phyloP scores from a whole-genome alignment of 1,284 basidiomycete species.

The Boletus calvinii region DNA sequence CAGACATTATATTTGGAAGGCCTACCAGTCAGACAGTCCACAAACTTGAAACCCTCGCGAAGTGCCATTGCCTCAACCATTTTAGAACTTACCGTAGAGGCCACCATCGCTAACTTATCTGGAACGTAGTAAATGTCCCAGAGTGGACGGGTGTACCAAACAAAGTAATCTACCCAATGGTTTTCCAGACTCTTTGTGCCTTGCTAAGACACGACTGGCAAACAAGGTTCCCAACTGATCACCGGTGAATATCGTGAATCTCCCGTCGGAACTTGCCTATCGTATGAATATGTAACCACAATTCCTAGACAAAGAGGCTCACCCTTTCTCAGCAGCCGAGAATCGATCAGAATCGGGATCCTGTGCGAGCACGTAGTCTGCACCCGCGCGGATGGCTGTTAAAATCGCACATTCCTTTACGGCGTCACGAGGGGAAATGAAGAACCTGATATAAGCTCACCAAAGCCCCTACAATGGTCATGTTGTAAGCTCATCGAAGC shows the following conservation, averaged over 20 bases:
- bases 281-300: background rate
- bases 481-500: conserved; percentile 11
- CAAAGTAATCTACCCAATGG: conserved; percentile 42
- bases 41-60: conserved; percentile 76
- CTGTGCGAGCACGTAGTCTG: conserved; percentile 73
- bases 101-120: conserved; percentile 78
- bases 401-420: conserved; percentile 65
- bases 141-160: background rate
- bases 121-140: background rate
- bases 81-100: conserved; percentile 85
- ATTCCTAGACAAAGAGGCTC: conserved; percentile 17
- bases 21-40: conserved; percentile 79
- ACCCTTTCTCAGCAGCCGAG: conserved; percentile 74
- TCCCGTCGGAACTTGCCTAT: conserved; percentile 45
- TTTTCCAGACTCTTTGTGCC: conserved; percentile 59
- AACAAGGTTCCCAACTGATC: conserved; percentile 82
- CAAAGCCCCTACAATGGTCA: conserved; percentile 46
- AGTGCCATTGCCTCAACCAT: conserved; percentile 78
- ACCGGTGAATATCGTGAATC: conserved; percentile 76
- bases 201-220: conserved; percentile 58
- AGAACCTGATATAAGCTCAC: conserved; percentile 35
- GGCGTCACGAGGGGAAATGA: conserved; percentile 5
- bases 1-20: background rate
- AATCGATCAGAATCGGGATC: conserved; percentile 87
- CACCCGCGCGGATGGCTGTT: conserved; percentile 52